Evolutionary conservation across 805 yeast genomes (phyloP).

Genomic region (Pichia thaimueangensis): DNA sequence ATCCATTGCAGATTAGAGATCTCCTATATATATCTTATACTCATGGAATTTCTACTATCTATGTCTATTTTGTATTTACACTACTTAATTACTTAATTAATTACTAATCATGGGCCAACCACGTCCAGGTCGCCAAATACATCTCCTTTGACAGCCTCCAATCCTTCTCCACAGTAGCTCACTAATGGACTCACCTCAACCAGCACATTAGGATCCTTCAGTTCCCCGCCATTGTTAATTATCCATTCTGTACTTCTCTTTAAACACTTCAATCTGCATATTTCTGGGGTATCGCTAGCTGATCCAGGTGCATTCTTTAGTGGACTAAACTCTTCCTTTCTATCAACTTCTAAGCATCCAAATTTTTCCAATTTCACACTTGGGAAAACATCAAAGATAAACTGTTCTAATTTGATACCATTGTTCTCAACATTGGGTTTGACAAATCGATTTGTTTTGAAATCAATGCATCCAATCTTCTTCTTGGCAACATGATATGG

Average conservation of each 20-base stretch:
- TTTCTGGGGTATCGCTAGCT: constrained; percentile 76
- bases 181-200: constrained; percentile 77
- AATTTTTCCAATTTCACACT: constrained; percentile 62
- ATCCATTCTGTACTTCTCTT: constrained; percentile 73
- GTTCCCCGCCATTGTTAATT: constrained; percentile 56
- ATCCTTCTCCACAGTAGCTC: constrained; percentile 71
- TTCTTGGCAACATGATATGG: constrained; percentile 96
- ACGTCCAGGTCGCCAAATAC: neutral
- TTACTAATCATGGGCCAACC: too few species aligned
- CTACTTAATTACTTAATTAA: too few species aligned
- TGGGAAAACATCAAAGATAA: constrained; percentile 93
- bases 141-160: constrained; percentile 21
- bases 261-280: constrained; percentile 64
- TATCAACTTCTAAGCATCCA: constrained; percentile 87
- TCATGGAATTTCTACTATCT: too few species aligned
- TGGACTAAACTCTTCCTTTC: constrained; percentile 86
- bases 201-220: constrained; percentile 37
- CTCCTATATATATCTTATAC: too few species aligned
- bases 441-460: constrained; percentile 36
- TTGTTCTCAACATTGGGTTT: constrained; percentile 67
- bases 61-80: too few species aligned
- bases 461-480: constrained; percentile 58
- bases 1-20: too few species aligned
- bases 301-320: constrained; percentile 86
- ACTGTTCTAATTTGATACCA: constrained; percentile 93